Evolutionary conservation across 345 rosid species (phyloP), one percentile per base, ranked within the genome.

Genomic region (Hevea brasiliensis): DNA sequence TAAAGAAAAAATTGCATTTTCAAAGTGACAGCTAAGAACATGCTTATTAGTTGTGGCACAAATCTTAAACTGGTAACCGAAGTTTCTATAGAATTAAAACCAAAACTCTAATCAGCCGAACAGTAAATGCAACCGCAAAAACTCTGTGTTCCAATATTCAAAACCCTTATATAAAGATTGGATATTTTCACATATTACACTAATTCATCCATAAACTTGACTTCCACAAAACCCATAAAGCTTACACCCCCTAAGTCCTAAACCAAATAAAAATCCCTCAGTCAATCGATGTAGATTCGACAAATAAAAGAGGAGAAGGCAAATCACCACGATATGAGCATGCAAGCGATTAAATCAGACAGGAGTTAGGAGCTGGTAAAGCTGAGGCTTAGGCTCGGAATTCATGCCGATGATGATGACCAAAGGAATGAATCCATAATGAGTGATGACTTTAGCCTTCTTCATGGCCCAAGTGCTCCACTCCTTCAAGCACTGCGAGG

Each of bases 381-480:
- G 82, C 80, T 88, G 95, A 8, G 98, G 98, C 74, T 92, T 92
- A 3, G 98, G 97, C 20, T 94, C 97, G 54, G 98, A 87, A 80
- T 89, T 94, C 97, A 94, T 92, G 84, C 98, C 97, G 79, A 94
- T 71, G 84, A 92, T 72, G 84, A 92, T 84, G 77, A 94, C 64
- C 10, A 92, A 83, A 68, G 99, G 99, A 65, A 95, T 92, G 85
- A 95, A 95, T 50, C 98, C 97, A 63, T 92, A 95, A 82, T 95
- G 99, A 76, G 91, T 82, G 17, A 83, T 75, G 75, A 92, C 96
- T 85, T 92, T 95, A 11, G 98, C 96, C 82, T 91, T 95, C 81
- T 87, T 91, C 82, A 92, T 45, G 15, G 86, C 62, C 99, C 99
- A 95, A 21, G 86, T 91, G 88, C 82, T 87, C 99, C 99, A 95